Conservation (phyloP, 768 basidiomycete species). For the Suillus discolor region DNA sequence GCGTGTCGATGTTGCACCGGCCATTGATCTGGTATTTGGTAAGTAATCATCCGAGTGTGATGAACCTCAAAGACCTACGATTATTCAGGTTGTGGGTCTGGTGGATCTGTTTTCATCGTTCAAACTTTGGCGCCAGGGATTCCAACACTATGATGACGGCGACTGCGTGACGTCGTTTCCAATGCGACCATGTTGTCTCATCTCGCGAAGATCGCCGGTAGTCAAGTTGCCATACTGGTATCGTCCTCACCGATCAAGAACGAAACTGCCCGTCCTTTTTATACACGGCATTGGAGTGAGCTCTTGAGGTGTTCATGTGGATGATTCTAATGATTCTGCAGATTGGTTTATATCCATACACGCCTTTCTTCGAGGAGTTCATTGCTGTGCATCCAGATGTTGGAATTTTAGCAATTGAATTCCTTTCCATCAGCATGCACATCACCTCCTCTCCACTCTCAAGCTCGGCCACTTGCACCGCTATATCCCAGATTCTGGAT, state of each 20-base stretch:
- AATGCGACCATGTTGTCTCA: slow-evolving; percentile 46
- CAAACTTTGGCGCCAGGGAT: slow-evolving; percentile 45
- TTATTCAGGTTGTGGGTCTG: slow-evolving; percentile 49
- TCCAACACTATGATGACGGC: slow-evolving; percentile 50
- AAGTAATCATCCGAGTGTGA: slow-evolving; percentile 23
- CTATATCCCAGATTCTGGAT: slow-evolving; percentile 47
- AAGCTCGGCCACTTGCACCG: slow-evolving; percentile 41
- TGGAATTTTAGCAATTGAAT: slow-evolving; percentile 61
- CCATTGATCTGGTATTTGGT: slow-evolving; percentile 70
- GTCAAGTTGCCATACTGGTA: slow-evolving; percentile 48
- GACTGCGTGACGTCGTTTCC: slow-evolving; percentile 50
- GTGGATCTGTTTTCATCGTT: slow-evolving; percentile 50
- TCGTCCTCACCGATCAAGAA: slow-evolving; percentile 47
- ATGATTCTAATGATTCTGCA: slow-evolving; percentile 25
- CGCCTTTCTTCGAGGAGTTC: slow-evolving; percentile 51
- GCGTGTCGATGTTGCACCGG: slow-evolving; percentile 54
- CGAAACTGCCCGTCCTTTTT: slow-evolving; percentile 59
- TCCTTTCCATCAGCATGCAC: slow-evolving; percentile 60
- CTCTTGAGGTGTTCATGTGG: not conserved
- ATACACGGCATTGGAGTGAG: slow-evolving; percentile 70
- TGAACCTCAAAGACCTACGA: not conserved
- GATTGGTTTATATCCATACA: slow-evolving; percentile 67
- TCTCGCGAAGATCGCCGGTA: slow-evolving; percentile 43
- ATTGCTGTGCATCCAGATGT: slow-evolving; percentile 46
- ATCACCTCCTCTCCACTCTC: slow-evolving; percentile 56